Evolutionary conservation across 2,329 filamentous ascomycete species (phyloP).

Genomic region (Dryadomyces quercus-mongolicae): DNA sequence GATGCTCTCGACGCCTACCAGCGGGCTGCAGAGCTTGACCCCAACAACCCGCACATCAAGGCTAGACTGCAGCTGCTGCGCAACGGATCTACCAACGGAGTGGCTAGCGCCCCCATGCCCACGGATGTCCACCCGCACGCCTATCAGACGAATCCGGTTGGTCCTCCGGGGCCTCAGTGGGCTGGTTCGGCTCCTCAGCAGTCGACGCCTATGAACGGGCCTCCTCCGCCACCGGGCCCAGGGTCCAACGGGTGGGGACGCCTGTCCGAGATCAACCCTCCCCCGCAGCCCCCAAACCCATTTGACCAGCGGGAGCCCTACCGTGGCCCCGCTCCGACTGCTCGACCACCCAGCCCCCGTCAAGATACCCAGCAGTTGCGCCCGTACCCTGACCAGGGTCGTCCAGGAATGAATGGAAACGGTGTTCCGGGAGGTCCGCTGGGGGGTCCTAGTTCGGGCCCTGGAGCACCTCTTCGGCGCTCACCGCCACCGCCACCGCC

Average conservation of each 20-base stretch:
- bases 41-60: slow-evolving; percentile 90
- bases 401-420: slow-evolving; percentile 23
- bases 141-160: slow-evolving; percentile 76
- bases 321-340: slow-evolving; percentile 46
- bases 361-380: slow-evolving; percentile 57
- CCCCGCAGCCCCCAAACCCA: slow-evolving; percentile 66
- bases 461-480: slow-evolving; percentile 33
- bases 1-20: slow-evolving; percentile 95
- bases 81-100: slow-evolving; percentile 61
- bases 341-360: slow-evolving; percentile 64
- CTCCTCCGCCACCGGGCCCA: slow-evolving; percentile 45
- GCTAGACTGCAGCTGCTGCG: slow-evolving; percentile 82
- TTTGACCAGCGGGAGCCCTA: slow-evolving; percentile 68
- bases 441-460: slow-evolving; percentile 47
- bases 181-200: slow-evolving; percentile 52
- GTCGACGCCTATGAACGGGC: slow-evolving; percentile 28
- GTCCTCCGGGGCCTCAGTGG: slow-evolving; percentile 82
- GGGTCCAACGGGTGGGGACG: slow-evolving; percentile 48
- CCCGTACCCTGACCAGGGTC: slow-evolving; percentile 56
- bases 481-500: slow-evolving; percentile 41
- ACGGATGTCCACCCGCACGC: slow-evolving; percentile 94
- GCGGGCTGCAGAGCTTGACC: slow-evolving; percentile 87
- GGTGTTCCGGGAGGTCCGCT: slow-evolving; percentile 29
- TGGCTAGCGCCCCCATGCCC: slow-evolving; percentile 70
- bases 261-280: slow-evolving; percentile 66